phyloP scores from a whole-genome alignment of 495 filamentous ascomycete species.

The Cenococcum geophilum region DNA sequence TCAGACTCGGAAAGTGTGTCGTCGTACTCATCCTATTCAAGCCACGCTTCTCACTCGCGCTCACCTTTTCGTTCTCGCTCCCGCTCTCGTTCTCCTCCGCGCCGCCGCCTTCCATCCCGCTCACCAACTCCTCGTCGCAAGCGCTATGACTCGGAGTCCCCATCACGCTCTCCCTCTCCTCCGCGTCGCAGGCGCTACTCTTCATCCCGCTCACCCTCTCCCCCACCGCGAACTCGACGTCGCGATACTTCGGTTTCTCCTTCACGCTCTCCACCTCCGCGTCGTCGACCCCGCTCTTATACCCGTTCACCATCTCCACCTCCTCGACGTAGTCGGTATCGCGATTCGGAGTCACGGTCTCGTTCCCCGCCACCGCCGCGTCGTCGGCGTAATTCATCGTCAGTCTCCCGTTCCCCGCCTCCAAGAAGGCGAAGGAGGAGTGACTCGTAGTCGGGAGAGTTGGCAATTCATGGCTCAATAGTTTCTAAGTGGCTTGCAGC shows the following conservation, averaged over 20 bases:
- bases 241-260: neutral
- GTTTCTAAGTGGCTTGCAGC: too few relatives aligned
- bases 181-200: neutral
- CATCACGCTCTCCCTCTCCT: conserved; percentile 4
- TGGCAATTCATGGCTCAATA: too few relatives aligned
- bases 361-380: neutral
- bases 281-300: conserved; percentile 1
- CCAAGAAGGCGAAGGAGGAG: conserved; percentile 31
- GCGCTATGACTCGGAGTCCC: conserved; percentile 12
- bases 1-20: conserved; percentile 46
- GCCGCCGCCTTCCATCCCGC: neutral
- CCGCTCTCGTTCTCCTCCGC: conserved; percentile 8
- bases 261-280: conserved; percentile 10
- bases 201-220: conserved; percentile 5
- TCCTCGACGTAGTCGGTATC: conserved; percentile 1
- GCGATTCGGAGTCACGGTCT: neutral
- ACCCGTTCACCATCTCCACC: neutral
- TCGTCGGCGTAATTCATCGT: neutral
- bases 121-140: conserved; percentile 7
- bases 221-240: neutral
- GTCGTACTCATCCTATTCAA: conserved; percentile 38
- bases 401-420: neutral
- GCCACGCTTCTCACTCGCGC: conserved; percentile 21
- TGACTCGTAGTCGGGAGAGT: conserved; percentile 5
- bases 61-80: conserved; percentile 17